These are phyloP conservation scores for Hibiscus tridactylites DNA, from an alignment of 345 rosid species.

Conservation along the genomic window DNA sequence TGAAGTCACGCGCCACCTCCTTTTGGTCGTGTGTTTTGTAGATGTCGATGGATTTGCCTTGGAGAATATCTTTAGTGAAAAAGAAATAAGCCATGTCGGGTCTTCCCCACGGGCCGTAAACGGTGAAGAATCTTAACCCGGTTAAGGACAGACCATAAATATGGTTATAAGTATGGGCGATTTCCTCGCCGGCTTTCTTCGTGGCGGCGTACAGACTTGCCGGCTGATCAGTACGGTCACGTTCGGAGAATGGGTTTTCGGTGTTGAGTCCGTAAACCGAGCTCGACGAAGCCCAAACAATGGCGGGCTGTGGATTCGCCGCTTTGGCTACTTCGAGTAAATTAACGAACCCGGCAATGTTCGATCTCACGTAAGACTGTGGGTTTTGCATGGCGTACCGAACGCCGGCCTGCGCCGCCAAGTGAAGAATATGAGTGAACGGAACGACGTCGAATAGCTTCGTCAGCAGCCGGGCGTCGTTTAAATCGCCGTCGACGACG, in stretches of 20 bases:
- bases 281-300: conserved; percentile 86
- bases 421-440: conserved; percentile 78
- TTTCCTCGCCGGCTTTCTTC: conserved; percentile 80
- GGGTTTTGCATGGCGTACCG: conserved; percentile 93
- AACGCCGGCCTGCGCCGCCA: conserved; percentile 89
- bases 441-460: conserved; percentile 79
- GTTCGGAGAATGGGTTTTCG: conserved; percentile 72
- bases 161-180: conserved; percentile 86
- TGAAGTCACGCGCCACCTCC: conserved; percentile 96
- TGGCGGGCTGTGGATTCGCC: conserved; percentile 69
- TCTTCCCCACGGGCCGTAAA: conserved; percentile 88
- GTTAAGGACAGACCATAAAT: conserved; percentile 78
- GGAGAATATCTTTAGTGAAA: conserved; percentile 70
- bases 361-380: conserved; percentile 65
- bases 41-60: conserved; percentile 61
- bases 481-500: conserved; percentile 70
- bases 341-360: conserved; percentile 73
- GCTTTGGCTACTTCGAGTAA: conserved; percentile 66
- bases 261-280: conserved; percentile 86
- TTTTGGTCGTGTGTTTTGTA: conserved; percentile 51
- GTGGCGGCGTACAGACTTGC: conserved; percentile 89
- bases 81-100: conserved; percentile 95
- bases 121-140: conserved; percentile 70
- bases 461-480: conserved; percentile 47
- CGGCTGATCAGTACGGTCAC: conserved; percentile 69